Evolutionary conservation across 768 basidiomycete genomes (phyloP).

Genomic region (Lentinula aciculospora): DNA sequence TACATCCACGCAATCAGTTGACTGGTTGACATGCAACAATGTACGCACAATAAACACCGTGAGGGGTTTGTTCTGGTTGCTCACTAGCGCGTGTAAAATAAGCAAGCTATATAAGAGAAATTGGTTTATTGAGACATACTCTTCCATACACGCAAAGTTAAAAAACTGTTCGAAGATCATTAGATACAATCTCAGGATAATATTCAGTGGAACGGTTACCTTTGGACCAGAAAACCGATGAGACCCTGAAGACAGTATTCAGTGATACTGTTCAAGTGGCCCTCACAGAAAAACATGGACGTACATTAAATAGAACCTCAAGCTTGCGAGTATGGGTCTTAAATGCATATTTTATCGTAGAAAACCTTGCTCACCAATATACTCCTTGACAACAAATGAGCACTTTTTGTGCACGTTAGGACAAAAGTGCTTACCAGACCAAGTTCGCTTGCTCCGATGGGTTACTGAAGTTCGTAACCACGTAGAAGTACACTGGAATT

Average conservation of each 20-base stretch:
- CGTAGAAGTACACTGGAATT: slow-evolving; percentile 43
- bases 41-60: slow-evolving; percentile 31
- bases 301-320: slow-evolving; percentile 53
- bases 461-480: slow-evolving; percentile 47
- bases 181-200: neutral
- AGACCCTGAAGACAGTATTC: slow-evolving; percentile 31
- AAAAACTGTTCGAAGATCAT: slow-evolving; percentile 22
- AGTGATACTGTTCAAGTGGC: neutral
- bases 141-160: slow-evolving; percentile 38
- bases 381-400: slow-evolving; percentile 31
- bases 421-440: slow-evolving; percentile 35
- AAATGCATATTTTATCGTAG: neutral
- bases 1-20: slow-evolving; percentile 13
- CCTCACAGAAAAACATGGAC: slow-evolving; percentile 5
- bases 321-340: slow-evolving; percentile 25
- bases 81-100: slow-evolving; percentile 28
- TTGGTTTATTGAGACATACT: slow-evolving; percentile 22
- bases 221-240: slow-evolving; percentile 51
- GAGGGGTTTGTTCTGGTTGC: slow-evolving; percentile 38
- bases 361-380: slow-evolving; percentile 32
- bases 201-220: slow-evolving; percentile 31
- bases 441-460: slow-evolving; percentile 30
- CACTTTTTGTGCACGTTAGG: neutral
- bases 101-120: slow-evolving; percentile 1
- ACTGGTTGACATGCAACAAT: neutral